phyloP scores from a whole-genome alignment of 805 yeast genomes.

The Candida odintsovae region DNA sequence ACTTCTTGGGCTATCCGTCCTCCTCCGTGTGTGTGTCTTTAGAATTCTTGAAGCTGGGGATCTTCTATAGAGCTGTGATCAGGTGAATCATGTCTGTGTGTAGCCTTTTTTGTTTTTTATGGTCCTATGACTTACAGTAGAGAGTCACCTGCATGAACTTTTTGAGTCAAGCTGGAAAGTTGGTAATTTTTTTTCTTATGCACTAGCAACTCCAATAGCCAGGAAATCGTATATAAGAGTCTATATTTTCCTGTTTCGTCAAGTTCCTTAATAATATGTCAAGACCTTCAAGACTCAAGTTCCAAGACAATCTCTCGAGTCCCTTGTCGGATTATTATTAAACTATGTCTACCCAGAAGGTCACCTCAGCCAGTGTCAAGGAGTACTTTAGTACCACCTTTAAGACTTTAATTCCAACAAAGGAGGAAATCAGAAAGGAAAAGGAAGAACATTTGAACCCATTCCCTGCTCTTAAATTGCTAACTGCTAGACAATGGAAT shows the following conservation, averaged over 20 bases:
- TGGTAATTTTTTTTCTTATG: background rate
- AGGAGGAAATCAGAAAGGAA: conserved; percentile 30
- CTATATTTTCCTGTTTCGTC: background rate
- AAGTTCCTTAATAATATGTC: background rate
- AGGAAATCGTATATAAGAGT: background rate
- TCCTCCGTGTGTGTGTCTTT: no score
- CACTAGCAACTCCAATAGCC: background rate
- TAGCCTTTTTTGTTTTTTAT: no score
- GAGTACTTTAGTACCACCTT: conserved; percentile 33
- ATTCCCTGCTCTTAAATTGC: conserved; percentile 44
- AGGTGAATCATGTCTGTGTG: no score
- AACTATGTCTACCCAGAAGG: background rate
- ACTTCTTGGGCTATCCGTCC: background rate
- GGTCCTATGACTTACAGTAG: no score
- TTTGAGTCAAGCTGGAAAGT: background rate
- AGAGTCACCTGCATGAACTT: background rate
- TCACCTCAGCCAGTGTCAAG: conserved; percentile 2
- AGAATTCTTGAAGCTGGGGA: no score
- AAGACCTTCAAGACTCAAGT: background rate
- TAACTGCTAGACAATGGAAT: conserved; percentile 48
- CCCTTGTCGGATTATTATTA: background rate
- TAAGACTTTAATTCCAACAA: conserved; percentile 44
- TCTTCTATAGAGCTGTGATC: no score
- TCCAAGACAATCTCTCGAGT: no score
- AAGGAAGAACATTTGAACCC: conserved; percentile 51